Conservation (phyloP, 2,329 filamentous ascomycete genomes). For the Hypoxylon sp. region DNA sequence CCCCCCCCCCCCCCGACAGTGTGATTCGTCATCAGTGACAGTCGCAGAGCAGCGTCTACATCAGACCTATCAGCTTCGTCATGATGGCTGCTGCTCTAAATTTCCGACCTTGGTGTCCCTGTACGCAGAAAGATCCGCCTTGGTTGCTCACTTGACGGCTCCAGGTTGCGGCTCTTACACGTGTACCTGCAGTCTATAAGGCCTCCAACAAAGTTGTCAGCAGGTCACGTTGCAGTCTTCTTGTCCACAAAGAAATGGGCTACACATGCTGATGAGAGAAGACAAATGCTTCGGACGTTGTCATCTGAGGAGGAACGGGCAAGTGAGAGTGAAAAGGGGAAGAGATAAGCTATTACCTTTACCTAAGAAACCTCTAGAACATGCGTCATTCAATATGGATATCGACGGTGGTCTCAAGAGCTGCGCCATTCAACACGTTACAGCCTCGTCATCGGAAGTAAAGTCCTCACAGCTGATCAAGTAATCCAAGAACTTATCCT, state of each 20-base stretch:
- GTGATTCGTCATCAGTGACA: not conserved
- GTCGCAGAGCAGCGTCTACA: not conserved
- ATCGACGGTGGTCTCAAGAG: not conserved
- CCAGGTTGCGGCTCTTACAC: not conserved
- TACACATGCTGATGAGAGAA: too few relatives aligned
- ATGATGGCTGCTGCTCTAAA: not conserved
- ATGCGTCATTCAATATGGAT: not conserved
- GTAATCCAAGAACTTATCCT: not conserved
- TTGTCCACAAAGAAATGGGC: too few relatives aligned
- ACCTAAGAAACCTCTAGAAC: not conserved
- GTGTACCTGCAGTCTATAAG: not conserved
- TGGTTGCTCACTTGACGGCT: not conserved
- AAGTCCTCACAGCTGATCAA: not conserved
- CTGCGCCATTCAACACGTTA: not conserved
- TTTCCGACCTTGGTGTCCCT: not conserved
- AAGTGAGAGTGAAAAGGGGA: not conserved
- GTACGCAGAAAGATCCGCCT: not conserved
- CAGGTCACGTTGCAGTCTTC: not conserved
- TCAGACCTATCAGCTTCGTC: not conserved
- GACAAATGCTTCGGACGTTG: too few relatives aligned
- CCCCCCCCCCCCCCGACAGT: too few relatives aligned
- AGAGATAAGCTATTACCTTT: not conserved
- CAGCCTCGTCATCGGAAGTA: not conserved
- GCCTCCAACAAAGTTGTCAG: not conserved
- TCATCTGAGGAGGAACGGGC: too few relatives aligned